Base-by-base conservation (phyloP, 2,329 filamentous ascomycete species). In the Purpureocillium lavendulum region DNA sequence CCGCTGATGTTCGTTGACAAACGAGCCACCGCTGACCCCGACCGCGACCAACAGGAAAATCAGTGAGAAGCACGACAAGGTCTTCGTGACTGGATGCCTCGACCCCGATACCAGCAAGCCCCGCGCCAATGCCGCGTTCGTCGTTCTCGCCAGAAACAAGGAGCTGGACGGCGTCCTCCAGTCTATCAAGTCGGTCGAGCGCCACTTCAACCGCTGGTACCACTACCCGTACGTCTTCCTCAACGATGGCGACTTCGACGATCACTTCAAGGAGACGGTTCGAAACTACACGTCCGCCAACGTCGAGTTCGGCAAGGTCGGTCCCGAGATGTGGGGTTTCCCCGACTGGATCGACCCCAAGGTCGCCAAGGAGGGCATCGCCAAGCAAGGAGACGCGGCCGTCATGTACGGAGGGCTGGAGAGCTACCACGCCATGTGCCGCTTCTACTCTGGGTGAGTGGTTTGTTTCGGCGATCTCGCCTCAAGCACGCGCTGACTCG, bases 391-490 rank as follows among this genome's bases (percentile, higher is more conserved):
- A 49, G 92, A 98, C 62, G 82, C 82, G 37, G 92, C 92, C 35
- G 94, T 98, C 70, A 98, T 98, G 92, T 98, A 97, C 60, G 92
- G 92, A 60, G 92, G 92, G 35, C 83, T 98, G 73, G 92, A 97
- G 63, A 96, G 89, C 65, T 98, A 98, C 59, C 92, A 98, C 57
- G 84, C 94, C 65, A 98, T 98, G 92, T 98, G 92, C 61, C 80
- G 92, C 52, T 98, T 98, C 71, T 98, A 98, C 67, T 98, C 92
- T 47, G 92, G 90, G 84, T 92, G 70, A 54, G 80, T 65, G 35
- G 8, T 4, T 18, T 13, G 12, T 11, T 31, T 10, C 10, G 6
- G 21, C 6, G 21, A 6, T 26, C 32, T 6, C 21, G 6, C 5
- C 21, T 26, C 21, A 26, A 26, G 21, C 10, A 6, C 10, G 10